Evolutionary conservation across 202 grass and related monocot genomes (phyloP).

Genomic region (Sporobolus alterniflorus): DNA sequence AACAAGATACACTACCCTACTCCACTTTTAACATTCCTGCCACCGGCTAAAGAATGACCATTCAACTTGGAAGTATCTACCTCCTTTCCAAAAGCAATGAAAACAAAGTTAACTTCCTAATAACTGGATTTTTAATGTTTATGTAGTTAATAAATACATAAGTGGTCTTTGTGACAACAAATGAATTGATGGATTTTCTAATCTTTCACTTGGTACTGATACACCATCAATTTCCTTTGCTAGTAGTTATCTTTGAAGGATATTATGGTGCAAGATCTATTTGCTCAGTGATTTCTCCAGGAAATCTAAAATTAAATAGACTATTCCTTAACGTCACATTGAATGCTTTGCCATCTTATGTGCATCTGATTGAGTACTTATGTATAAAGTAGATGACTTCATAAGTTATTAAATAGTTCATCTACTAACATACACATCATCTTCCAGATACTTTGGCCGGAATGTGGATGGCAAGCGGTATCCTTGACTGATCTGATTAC

Average conservation of each 20-base stretch:
- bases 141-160: not conserved
- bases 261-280: not conserved
- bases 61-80: not conserved
- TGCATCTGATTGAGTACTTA: not conserved
- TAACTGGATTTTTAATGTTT: too few relatives aligned
- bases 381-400: not conserved
- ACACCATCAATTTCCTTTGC: not conserved
- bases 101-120: not conserved
- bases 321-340: not conserved
- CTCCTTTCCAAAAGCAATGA: not conserved
- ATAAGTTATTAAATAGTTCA: not conserved
- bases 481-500: constrained; percentile 96
- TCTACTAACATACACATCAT: not conserved
- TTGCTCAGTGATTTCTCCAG: not conserved
- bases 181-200: not conserved
- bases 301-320: not conserved
- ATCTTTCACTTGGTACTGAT: not conserved
- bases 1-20: too few relatives aligned
- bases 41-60: too few relatives aligned
- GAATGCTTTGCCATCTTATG: not conserved
- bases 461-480: constrained; percentile 89
- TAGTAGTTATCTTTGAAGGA: constrained; percentile 18
- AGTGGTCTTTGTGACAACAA: not conserved
- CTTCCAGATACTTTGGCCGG: constrained; percentile 93
- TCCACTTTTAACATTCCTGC: too few relatives aligned